Conservation (phyloP, 768 basidiomycete species). For the Boletus tylopilopsis region DNA sequence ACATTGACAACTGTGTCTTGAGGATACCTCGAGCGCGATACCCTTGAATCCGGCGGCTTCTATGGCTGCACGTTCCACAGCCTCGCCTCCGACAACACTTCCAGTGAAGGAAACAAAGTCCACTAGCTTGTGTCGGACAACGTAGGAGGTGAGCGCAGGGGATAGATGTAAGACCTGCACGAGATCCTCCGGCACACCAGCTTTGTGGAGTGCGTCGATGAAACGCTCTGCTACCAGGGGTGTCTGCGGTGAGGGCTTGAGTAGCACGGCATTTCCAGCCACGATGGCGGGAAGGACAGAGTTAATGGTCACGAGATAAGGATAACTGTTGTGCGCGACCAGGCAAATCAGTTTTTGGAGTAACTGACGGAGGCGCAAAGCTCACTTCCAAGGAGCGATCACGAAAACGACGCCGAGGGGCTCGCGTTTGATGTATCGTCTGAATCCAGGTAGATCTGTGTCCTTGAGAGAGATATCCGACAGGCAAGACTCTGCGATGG, state of each 20-base stretch:
- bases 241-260: slow-evolving; percentile 97
- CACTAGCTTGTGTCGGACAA: slow-evolving; percentile 61
- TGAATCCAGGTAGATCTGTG: slow-evolving; percentile 81
- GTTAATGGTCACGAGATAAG: slow-evolving; percentile 88
- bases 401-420: slow-evolving; percentile 87
- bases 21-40: slow-evolving; percentile 72
- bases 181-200: slow-evolving; percentile 74
- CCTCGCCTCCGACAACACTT: slow-evolving; percentile 70
- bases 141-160: slow-evolving; percentile 53
- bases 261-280: slow-evolving; percentile 83
- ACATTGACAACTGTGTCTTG: neutral
- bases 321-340: slow-evolving; percentile 51
- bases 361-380: slow-evolving; percentile 4
- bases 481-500: slow-evolving; percentile 73
- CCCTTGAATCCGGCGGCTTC: slow-evolving; percentile 74
- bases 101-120: slow-evolving; percentile 93
- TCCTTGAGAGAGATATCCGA: slow-evolving; percentile 70
- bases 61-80: slow-evolving; percentile 69
- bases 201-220: slow-evolving; percentile 58
- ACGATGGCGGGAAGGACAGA: slow-evolving; percentile 88
- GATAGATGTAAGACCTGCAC: slow-evolving; percentile 76
- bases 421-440: slow-evolving; percentile 74
- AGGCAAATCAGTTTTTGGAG: neutral
- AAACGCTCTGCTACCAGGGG: slow-evolving; percentile 86
- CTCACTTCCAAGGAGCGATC: slow-evolving; percentile 91